phyloP scores from a whole-genome alignment of 108 stramenopile genomes.

The Epipyxis sp. region DNA sequence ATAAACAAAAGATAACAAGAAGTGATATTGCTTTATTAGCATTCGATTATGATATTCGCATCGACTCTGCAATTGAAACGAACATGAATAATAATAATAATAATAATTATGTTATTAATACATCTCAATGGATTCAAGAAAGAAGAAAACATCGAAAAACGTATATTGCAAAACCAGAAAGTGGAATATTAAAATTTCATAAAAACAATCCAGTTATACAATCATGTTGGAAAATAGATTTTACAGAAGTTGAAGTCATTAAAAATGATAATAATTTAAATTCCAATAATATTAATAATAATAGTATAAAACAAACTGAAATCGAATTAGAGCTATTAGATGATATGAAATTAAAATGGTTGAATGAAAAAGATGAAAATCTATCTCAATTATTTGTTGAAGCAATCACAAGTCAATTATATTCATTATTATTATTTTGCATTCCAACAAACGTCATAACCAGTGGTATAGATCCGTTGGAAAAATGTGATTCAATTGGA shows the following conservation, averaged over 20 bases:
- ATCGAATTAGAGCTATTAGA: not conserved
- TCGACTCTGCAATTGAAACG: not conserved
- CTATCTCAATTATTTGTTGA: not conserved
- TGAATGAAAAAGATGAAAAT: not conserved
- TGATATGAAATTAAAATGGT: not conserved
- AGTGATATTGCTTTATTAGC: not conserved
- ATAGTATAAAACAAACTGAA: not conserved
- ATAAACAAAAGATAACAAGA: not conserved
- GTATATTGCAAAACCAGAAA: not conserved
- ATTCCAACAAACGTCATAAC: not conserved
- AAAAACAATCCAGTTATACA: not conserved
- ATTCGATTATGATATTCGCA: slow-evolving; percentile 25
- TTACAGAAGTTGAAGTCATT: not conserved
- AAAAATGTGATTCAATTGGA: not conserved
- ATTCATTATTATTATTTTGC: not conserved
- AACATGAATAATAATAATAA: too few relatives aligned
- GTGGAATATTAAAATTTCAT: not conserved
- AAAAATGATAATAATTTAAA: not conserved
- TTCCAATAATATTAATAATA: not conserved
- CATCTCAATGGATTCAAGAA: too few relatives aligned
- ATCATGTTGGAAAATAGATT: slow-evolving; percentile 10
- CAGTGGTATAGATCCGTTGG: not conserved
- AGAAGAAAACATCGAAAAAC: not conserved
- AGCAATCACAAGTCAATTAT: not conserved
- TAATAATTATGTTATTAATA: too few relatives aligned